Evolutionary conservation across 1,284 basidiomycete species (phyloP).

Genomic region (Pterula multifida): DNA sequence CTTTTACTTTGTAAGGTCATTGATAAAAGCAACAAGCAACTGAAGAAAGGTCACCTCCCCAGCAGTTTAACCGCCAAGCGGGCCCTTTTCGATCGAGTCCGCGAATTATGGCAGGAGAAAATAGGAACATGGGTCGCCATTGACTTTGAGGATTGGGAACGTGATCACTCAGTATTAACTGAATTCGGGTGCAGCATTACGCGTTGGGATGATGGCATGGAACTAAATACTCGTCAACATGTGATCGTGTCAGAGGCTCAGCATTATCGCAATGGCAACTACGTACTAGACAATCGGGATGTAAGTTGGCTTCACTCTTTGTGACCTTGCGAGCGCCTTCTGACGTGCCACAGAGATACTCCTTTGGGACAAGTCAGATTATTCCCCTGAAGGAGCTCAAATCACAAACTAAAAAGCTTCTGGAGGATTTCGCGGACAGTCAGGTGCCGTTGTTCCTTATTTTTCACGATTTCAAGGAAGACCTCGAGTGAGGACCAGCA

Average conservation of each 20-base stretch:
- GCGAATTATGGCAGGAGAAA: conserved; percentile 48
- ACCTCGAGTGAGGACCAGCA: conserved; percentile 45
- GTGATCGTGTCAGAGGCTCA: conserved; percentile 53
- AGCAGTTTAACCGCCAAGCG: conserved; percentile 39
- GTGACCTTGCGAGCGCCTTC: neutral
- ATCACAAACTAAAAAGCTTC: conserved; percentile 33
- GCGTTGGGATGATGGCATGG: conserved; percentile 39
- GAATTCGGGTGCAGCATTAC: conserved; percentile 65
- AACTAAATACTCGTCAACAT: conserved; percentile 41
- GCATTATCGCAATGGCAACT: conserved; percentile 44
- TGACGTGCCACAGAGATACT: conserved; percentile 38
- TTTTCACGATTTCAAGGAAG: conserved; percentile 66
- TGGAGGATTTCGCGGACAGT: conserved; percentile 25
- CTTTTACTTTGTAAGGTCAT: conserved; percentile 34
- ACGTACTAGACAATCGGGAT: conserved; percentile 47
- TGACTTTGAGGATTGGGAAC: conserved; percentile 75
- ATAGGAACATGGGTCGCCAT: conserved; percentile 60
- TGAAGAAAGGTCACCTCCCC: conserved; percentile 46
- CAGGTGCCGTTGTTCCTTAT: conserved; percentile 63
- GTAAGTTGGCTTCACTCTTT: conserved; percentile 21
- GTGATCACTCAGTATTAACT: conserved; percentile 55
- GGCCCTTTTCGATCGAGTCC: conserved; percentile 51
- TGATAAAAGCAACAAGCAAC: conserved; percentile 64
- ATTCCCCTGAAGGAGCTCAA: conserved; percentile 41
- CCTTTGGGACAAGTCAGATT: conserved; percentile 49